phyloP scores from a whole-genome alignment of 2,329 filamentous ascomycete species.

The Phialophora chinensis region DNA sequence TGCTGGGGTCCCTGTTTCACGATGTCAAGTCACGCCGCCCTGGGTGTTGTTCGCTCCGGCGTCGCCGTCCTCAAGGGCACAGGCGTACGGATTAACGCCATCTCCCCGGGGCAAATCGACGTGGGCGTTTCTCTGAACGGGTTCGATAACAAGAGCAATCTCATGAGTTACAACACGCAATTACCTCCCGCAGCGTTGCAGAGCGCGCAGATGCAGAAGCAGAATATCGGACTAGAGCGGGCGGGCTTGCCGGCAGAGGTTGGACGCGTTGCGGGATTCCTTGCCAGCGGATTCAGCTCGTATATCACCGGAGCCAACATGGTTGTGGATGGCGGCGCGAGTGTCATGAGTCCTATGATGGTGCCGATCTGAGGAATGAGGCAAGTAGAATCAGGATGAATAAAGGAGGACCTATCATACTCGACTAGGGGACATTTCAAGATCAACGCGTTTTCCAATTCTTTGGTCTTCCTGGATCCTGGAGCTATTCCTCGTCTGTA shows the following conservation, averaged over 20 bases:
- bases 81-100: constrained; percentile 43
- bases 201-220: constrained; percentile 56
- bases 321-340: constrained; percentile 66
- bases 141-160: constrained; percentile 54
- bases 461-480: not conserved
- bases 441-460: not conserved
- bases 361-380: constrained; percentile 45
- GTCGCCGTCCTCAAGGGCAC: constrained; percentile 40
- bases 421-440: not conserved
- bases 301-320: constrained; percentile 68
- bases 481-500: constrained; percentile 60
- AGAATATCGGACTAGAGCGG: constrained; percentile 63
- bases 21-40: constrained; percentile 64
- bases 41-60: constrained; percentile 61
- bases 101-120: constrained; percentile 42
- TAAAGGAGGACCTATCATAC: not conserved
- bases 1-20: constrained; percentile 68
- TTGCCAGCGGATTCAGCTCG: constrained; percentile 67
- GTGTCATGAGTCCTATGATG: constrained; percentile 52
- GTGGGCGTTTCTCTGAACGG: constrained; percentile 38
- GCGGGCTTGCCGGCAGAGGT: constrained; percentile 65
- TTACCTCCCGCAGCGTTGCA: constrained; percentile 63
- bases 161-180: constrained; percentile 53
- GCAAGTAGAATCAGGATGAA: not conserved
- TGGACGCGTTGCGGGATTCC: constrained; percentile 65